phyloP scores from a whole-genome alignment of 345 rosid species.

The Aurinia saxatilis region DNA sequence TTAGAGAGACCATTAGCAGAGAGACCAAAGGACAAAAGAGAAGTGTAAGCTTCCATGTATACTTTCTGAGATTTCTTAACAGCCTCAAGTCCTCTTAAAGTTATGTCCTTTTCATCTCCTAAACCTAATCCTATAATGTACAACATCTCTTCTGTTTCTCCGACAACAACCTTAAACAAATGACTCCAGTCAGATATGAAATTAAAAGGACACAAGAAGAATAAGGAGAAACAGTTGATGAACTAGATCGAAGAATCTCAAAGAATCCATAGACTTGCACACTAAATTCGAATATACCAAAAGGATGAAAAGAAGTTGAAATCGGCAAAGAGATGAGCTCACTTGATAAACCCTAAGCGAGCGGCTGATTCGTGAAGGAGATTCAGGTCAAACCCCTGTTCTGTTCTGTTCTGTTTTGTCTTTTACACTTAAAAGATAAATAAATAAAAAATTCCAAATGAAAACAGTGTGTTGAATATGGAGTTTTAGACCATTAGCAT shows the following conservation, averaged over 20 bases:
- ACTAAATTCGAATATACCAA: background rate
- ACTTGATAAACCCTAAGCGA: slow-evolving; percentile 3
- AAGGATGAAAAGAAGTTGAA: background rate
- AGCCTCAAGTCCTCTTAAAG: slow-evolving; percentile 74
- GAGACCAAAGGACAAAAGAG: slow-evolving; percentile 86
- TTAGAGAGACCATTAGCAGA: slow-evolving; percentile 62
- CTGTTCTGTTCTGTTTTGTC: too few relatives aligned
- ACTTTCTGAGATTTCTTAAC: slow-evolving; percentile 68
- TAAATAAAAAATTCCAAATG: too few relatives aligned
- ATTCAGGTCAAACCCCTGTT: slow-evolving; percentile 4
- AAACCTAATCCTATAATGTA: slow-evolving; percentile 79
- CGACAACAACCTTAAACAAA: background rate
- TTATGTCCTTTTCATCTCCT: slow-evolving; percentile 81
- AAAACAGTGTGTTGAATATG: too few relatives aligned
- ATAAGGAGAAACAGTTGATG: background rate
- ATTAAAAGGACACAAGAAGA: background rate
- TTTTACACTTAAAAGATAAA: too few relatives aligned
- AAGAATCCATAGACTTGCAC: background rate
- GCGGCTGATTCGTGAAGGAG: background rate
- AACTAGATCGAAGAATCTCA: background rate
- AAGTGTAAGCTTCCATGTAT: slow-evolving; percentile 90
- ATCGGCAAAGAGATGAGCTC: background rate
- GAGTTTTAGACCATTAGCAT: too few relatives aligned
- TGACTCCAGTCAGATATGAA: background rate
- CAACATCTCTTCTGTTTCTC: slow-evolving; percentile 40